Percentiles rank a stretch among this genome's conserved stretches.
Evolutionary conservation across 345 rosid genomes (phyloP).

Genomic region (Toxicodendron radicans): DNA sequence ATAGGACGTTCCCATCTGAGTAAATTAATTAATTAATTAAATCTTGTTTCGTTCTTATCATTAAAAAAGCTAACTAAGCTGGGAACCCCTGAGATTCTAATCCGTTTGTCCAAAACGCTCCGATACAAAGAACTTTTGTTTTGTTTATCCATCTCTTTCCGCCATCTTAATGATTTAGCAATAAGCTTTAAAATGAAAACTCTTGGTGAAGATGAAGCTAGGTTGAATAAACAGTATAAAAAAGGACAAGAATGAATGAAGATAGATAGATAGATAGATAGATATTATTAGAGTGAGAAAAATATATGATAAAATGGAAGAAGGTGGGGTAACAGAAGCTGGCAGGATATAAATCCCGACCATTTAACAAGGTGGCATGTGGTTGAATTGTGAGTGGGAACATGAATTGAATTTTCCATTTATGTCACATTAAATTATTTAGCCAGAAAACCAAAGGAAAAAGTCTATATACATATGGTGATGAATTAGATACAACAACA

Average conservation of each 20-base stretch:
- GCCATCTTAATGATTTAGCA: no score
- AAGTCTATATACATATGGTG: background rate
- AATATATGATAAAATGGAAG: background rate
- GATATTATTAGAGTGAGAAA: background rate
- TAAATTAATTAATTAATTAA: no score
- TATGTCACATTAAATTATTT: conserved; percentile 7
- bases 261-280: no score
- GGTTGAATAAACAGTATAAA: background rate
- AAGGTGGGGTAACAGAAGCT: background rate
- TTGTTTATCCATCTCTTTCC: no score
- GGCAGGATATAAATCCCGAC: background rate
- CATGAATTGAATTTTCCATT: conserved; percentile 21
- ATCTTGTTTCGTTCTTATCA: no score
- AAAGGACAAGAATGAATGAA: background rate
- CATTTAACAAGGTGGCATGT: conserved; percentile 11
- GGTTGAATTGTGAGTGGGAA: conserved; percentile 1
- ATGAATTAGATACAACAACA: background rate
- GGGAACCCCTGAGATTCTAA: no score
- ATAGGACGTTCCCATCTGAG: no score
- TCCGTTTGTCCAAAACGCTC: no score
- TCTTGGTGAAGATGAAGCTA: no score
- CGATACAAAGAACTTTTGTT: no score
- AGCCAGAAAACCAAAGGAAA: background rate
- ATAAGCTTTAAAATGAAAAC: no score
- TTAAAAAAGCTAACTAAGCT: no score